A percentile compares a stretch with the other conserved stretches of the same genome.
Evolutionary conservation across 352 stramenopile species (phyloP).

Genomic region (Globisporangium solare): DNA sequence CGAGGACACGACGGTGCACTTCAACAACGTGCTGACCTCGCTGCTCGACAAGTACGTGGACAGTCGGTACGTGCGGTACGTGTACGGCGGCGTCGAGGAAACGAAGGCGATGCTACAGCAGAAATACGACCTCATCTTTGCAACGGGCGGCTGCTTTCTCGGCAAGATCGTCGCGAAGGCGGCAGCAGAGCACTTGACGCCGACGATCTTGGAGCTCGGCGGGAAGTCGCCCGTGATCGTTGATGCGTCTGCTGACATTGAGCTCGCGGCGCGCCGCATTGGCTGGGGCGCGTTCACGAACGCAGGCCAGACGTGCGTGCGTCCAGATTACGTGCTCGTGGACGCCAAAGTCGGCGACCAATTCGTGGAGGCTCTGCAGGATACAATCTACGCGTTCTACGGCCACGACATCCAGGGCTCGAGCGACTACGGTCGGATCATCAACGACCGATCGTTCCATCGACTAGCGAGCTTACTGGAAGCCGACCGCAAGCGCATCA

Average conservation of each 20-base stretch:
- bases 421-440: slow-evolving; percentile 33
- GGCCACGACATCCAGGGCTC: slow-evolving; percentile 41
- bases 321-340: slow-evolving; percentile 91
- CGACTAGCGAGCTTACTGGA: slow-evolving; percentile 41
- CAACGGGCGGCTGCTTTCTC: slow-evolving; percentile 56
- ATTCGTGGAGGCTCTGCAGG: slow-evolving; percentile 26
- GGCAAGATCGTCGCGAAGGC: slow-evolving; percentile 87
- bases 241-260: slow-evolving; percentile 50
- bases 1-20: slow-evolving; percentile 67
- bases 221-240: slow-evolving; percentile 90
- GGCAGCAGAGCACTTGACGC: slow-evolving; percentile 92
- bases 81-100: slow-evolving; percentile 66
- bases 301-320: slow-evolving; percentile 91
- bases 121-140: slow-evolving; percentile 69
- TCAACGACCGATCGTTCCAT: slow-evolving; percentile 11
- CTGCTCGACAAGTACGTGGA: slow-evolving; percentile 63
- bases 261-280: slow-evolving; percentile 71
- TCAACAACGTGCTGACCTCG: slow-evolving; percentile 35
- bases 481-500: slow-evolving; percentile 46
- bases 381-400: slow-evolving; percentile 34
- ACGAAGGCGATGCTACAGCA: slow-evolving; percentile 72
- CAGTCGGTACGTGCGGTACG: slow-evolving; percentile 52
- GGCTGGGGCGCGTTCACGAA: slow-evolving; percentile 87
- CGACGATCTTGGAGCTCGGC: slow-evolving; percentile 91
- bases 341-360: slow-evolving; percentile 57